A percentile compares a stretch with the other conserved stretches of the same genome.
Evolutionary conservation across 2,329 filamentous ascomycete genomes (phyloP).

Genomic region (Colletotrichum sp.): DNA sequence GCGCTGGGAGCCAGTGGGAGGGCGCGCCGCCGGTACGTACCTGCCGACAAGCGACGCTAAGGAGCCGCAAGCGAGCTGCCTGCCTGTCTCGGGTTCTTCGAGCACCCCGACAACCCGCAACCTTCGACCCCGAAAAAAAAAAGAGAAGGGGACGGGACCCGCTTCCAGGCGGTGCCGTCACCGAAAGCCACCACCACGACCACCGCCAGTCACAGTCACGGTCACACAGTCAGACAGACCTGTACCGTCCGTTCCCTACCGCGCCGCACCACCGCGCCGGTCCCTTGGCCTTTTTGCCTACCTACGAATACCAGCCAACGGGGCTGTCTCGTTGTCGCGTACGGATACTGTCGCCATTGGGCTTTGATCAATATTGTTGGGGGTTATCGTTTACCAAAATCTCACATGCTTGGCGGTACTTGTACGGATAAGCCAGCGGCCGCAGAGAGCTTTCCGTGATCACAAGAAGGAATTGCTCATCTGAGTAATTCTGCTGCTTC

Average conservation of each 20-base stretch:
- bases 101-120: slow-evolving; percentile 19
- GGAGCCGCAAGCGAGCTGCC: slow-evolving; percentile 14
- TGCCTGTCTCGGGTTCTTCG: slow-evolving; percentile 15
- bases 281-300: neutral
- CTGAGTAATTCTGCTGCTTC: neutral
- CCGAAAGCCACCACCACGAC: neutral
- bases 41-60: neutral
- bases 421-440: neutral
- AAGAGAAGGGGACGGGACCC: neutral
- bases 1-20: neutral
- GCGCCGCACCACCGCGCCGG: neutral
- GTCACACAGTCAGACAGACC: neutral
- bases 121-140: neutral
- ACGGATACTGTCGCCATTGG: neutral
- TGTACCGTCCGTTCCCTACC: neutral
- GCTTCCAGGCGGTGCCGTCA: neutral
- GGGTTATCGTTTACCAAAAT: neutral
- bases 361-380: neutral
- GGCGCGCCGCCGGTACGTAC: neutral
- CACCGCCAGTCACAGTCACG: neutral
- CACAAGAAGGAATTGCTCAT: neutral
- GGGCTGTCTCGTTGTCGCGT: neutral
- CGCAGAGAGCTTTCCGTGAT: neutral
- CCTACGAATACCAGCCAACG: neutral
- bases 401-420: neutral